These are phyloP conservation scores for Diaporthe helianthi DNA, from an alignment of 2,329 filamentous ascomycete species.

Conservation along the genomic window DNA sequence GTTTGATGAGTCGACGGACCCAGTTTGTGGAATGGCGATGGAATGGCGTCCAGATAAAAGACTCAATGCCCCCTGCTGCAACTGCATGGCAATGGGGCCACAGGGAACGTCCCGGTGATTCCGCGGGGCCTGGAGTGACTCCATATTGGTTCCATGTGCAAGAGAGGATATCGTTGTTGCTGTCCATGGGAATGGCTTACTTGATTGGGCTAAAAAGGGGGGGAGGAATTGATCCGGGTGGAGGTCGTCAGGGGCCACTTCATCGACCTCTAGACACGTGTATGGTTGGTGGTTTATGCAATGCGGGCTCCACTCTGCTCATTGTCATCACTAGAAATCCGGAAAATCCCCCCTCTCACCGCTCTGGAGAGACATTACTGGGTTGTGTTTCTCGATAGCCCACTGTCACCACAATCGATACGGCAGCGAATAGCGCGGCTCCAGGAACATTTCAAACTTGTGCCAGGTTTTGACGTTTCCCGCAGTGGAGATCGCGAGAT, in stretches of 20 bases:
- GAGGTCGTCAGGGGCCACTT: conserved; percentile 13
- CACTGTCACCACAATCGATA: background rate
- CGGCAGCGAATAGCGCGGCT: conserved; percentile 19
- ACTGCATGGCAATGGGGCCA: conserved; percentile 22
- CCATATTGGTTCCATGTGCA: background rate
- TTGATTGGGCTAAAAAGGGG: conserved; percentile 28
- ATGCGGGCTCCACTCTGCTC: conserved; percentile 9
- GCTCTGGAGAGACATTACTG: background rate
- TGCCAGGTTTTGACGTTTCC: background rate
- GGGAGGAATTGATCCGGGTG: background rate
- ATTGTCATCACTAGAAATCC: background rate
- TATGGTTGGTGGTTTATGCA: conserved; percentile 27
- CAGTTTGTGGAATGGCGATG: background rate
- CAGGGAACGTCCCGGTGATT: conserved; percentile 18
- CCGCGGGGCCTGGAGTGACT: conserved; percentile 6
- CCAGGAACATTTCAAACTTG: background rate
- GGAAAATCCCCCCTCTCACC: conserved; percentile 20
- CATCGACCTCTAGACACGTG: conserved; percentile 29
- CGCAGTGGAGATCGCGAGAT: conserved; percentile 4
- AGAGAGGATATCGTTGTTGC: background rate
- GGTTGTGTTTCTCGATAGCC: background rate
- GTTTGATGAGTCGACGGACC: background rate
- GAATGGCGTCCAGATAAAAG: conserved; percentile 22
- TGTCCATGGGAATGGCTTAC: background rate
- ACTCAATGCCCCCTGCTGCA: background rate